Base-by-base conservation (phyloP, 2,329 filamentous ascomycete genomes). In the Alternaria sp. region DNA sequence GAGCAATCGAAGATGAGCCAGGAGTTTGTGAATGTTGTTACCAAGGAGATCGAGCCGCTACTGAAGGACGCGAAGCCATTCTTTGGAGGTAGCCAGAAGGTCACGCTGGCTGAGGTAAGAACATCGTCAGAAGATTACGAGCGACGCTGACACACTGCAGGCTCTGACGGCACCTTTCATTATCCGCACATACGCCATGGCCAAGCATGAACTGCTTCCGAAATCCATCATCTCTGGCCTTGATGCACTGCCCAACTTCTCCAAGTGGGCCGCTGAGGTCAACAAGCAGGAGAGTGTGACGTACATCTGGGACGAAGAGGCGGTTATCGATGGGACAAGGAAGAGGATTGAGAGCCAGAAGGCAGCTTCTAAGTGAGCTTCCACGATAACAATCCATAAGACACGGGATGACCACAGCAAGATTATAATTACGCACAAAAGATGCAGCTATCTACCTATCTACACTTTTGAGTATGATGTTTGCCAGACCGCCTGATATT, bases 31-130 rank as follows among this genome's bases (percentile, higher is more conserved):
- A 83, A 82, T 1, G 83, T 82, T 1, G 80, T 92, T 2, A 83
- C 84, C 57, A 92, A 90, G 81, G 91, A 95, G 72, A 81, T 96
- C 59, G 92, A 94, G 80, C 91, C 91, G 1, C 80, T 93, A 40
- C 81, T 96, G 25, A 74, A 77, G 11, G 79, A 82, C 54, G 81
- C 81, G 7, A 64, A 46, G 6, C 83, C 83, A 0, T 85, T 83
- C 70, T 84, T 84, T 61, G 81, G 80, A 1, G 83, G 83, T 0
- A 82, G 79, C 54, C 69, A 75, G n/a, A 77, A 80, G 74, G 74
- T 93, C 44, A 95, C 91, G 0, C 79, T 93, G 36, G 92, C 89
- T 11, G 93, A 96, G 86, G 91, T 92, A 79, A 64, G 81, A 30
- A 49, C 28, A 45, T 21, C 5, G 13, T 17, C 4, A 30, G 30